These are phyloP conservation scores for Diplodia intermedia DNA, from an alignment of 2,329 filamentous ascomycete genomes.

Conservation along the genomic window DNA sequence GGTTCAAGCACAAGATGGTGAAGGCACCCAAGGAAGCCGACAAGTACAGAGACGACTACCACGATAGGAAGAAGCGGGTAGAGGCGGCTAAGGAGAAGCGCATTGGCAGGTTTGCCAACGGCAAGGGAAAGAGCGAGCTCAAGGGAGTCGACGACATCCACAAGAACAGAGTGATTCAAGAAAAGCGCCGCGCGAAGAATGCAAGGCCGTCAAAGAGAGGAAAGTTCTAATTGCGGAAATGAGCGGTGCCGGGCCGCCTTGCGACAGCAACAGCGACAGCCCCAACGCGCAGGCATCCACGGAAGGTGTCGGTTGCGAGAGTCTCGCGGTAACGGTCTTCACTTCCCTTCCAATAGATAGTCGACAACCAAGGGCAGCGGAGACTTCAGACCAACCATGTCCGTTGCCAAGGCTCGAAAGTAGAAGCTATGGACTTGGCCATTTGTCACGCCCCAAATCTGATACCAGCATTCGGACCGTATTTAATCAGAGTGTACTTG, in stretches of 20 bases:
- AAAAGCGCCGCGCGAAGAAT: conserved; percentile 85
- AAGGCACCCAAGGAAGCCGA: conserved; percentile 92
- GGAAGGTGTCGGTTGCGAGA: neutral
- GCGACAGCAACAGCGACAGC: conserved; percentile 7
- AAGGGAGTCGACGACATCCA: conserved; percentile 83
- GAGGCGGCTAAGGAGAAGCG: conserved; percentile 86
- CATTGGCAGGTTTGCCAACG: conserved; percentile 75
- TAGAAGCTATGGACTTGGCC: conserved; percentile 27
- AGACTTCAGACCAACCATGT: neutral
- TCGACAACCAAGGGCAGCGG: neutral
- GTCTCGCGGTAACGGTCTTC: neutral
- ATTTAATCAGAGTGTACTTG: neutral
- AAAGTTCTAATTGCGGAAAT: conserved; percentile 44
- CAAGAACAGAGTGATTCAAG: conserved; percentile 78
- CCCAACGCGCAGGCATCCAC: conserved; percentile 6
- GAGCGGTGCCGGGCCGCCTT: neutral
- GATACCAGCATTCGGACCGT: conserved; percentile 9
- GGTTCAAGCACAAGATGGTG: conserved; percentile 86
- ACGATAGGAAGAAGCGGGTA: conserved; percentile 87
- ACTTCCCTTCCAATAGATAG: conserved; percentile 16
- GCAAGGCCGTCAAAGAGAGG: conserved; percentile 75
- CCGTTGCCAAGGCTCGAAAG: conserved; percentile 16
- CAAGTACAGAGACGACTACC: conserved; percentile 88
- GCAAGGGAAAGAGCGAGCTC: conserved; percentile 76
- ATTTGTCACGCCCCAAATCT: conserved; percentile 19